A percentile compares a stretch with the other conserved stretches of the same genome.
phyloP scores from a whole-genome alignment of 441 rosid species.

The Erysimum pusillum region DNA sequence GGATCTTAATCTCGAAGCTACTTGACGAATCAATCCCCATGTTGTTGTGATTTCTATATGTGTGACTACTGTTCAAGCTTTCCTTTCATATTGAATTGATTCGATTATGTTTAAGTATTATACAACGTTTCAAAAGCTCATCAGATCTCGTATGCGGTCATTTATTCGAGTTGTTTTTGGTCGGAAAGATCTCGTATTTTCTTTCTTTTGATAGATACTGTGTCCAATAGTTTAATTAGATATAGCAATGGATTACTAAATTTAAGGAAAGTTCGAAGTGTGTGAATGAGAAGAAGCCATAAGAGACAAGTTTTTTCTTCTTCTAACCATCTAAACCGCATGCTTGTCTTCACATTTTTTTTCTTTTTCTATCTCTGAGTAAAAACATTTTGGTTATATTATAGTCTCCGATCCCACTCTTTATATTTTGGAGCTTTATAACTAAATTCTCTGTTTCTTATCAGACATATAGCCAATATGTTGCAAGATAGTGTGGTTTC shows the following conservation, averaged over 20 bases:
- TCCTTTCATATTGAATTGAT: background rate
- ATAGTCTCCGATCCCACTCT: background rate
- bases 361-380: background rate
- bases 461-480: slow-evolving; percentile 21
- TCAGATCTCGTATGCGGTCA: background rate
- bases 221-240: background rate
- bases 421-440: slow-evolving; percentile 33
- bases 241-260: slow-evolving; percentile 11
- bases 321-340: slow-evolving; percentile 38
- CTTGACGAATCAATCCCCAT: background rate
- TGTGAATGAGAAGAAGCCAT: slow-evolving; percentile 37
- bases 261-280: slow-evolving; percentile 37
- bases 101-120: background rate
- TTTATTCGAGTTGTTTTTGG: background rate
- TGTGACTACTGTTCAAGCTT: background rate
- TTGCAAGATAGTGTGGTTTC: slow-evolving; percentile 27
- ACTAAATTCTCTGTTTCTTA: background rate
- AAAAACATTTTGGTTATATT: background rate
- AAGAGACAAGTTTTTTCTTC: slow-evolving; percentile 33
- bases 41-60: background rate
- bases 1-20: background rate
- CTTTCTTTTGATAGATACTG: background rate
- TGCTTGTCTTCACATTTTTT: slow-evolving; percentile 10
- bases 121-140: background rate
- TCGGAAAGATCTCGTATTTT: background rate